These are phyloP conservation scores for Solanum lycopersicoides DNA, from an alignment of 257 asterid genomes.

Conservation along the genomic window DNA sequence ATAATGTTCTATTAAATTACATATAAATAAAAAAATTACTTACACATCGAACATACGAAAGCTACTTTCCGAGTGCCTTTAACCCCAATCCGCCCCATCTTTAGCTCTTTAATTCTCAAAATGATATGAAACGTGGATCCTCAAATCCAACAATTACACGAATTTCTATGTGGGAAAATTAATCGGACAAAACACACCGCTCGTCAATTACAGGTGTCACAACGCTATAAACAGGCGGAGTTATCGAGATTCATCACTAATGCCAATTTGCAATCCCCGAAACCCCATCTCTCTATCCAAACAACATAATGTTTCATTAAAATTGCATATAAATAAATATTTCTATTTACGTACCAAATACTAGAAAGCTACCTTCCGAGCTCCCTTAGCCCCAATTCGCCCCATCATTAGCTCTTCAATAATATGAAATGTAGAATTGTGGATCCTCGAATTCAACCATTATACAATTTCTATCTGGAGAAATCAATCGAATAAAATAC, in stretches of 20 bases:
- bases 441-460: background rate
- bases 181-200: background rate
- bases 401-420: background rate
- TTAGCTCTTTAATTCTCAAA: background rate
- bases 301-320: background rate
- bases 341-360: too few species aligned
- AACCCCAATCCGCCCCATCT: background rate
- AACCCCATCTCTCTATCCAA: background rate
- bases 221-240: background rate
- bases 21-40: too few species aligned
- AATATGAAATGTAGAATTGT: background rate
- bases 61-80: background rate
- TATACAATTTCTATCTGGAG: background rate
- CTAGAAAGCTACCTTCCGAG: background rate
- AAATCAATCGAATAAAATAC: background rate
- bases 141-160: background rate
- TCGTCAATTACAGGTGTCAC: background rate
- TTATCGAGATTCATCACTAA: background rate
- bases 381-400: background rate
- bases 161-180: background rate
- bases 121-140: background rate
- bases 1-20: too few species aligned
- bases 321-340: background rate
- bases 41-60: background rate
- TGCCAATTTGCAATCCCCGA: background rate